Base-by-base conservation (phyloP, 1,284 basidiomycete genomes). In the Pseudozyma hubeiensis region DNA sequence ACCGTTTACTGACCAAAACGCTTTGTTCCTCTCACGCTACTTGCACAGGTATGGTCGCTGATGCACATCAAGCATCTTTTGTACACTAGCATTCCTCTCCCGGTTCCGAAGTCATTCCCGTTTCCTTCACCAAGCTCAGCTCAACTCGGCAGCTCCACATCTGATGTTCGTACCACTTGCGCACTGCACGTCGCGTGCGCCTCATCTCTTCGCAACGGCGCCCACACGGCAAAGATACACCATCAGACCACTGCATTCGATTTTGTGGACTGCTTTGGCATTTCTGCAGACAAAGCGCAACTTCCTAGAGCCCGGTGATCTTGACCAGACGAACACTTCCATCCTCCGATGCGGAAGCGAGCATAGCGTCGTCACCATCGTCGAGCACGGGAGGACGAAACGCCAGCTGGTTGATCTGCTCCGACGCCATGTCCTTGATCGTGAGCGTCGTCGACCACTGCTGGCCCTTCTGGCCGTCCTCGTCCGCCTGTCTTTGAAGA, bases 371-470 rank as follows among this genome's bases (percentile, higher is more conserved):
- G 43, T 75, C 71, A 3, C 58, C 58, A 37, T 65, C 74, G 51
- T 79, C 52, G 44, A 66, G 40, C 68, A 67, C 46, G 8, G 52
- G 66, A 3, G 81, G 80, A 33, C 75, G 66, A 56, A 77, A 81
- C 0, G 77, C 75, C 10, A 82, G 52, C 46, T 78, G 65, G 40
- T 72, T 75, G 66, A 82, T 77, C 55, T 79, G 71, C 17, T 75
- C 81, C 1, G 70, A 53, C 31, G 80, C 80, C 52, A 80, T 55
- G n/a, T 66, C 48, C 8, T 54, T 19, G n/a, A 81, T 33, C 19
- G 55, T 47, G 24, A 62, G 44, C 9, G 55, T 58, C 35, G 50
- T 46, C 35, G 19, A n/a, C 77, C 77, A 76, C 7, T 50, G 41
- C 24, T 53, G 40, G 1, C 14, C 40, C 52, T 17, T 11, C 10